Evolutionary conservation across 164 flowering plant genomes (phyloP), one percentile per base, ranked within the genome.

Genomic region (Vitis amurensis): DNA sequence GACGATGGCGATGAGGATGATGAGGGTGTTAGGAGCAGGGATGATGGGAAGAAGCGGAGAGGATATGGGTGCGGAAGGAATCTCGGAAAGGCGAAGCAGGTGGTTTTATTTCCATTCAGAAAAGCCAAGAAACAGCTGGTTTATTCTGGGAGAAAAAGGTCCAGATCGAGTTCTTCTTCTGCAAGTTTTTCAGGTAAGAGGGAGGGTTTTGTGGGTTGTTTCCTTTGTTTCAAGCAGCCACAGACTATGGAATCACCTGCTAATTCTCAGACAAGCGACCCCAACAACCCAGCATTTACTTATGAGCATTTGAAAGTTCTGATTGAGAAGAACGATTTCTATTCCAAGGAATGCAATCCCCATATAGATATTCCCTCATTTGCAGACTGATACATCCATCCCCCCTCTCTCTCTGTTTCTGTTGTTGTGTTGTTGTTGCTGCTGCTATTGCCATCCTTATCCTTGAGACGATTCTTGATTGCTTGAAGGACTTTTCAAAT

Each of bases 281-380:
- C 90, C n/a, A 82, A 86, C 66, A 73, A 69, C 59, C 76, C 79
- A 0, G 76, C 61, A 9, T 86, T 85, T 68, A 66, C 77, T 61
- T 74, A 61, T 69, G 90, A 78, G 51, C 68, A 67, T 70, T 57
- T 84, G 71, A 87, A 75, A 74, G 57, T 59, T 69, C 65, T 88
- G 56, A 82, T 90, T 52, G 93, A 90, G 79, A 87, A 70, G 37
- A 88, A 86, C 70, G 89, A 90, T 78, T 89, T 89, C 68, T 88
- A 79, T 68, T 81, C 85, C 29, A 71, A 65, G 37, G 87, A 89
- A 58, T 88, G 88, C 83, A 88, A 89, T 82, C 78, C 87, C 55
- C 89, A 89, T 71, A 65, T 81, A 19, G 74, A 69, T 71, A 23
- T 62, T n/a, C 66, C 62, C 48, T 15, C 37, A 3, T 11, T 4